A percentile compares a stretch with the other conserved stretches of the same genome.
phyloP scores from a whole-genome alignment of 495 filamentous ascomycete species.

The Podospora bellae-mahoneyi region DNA sequence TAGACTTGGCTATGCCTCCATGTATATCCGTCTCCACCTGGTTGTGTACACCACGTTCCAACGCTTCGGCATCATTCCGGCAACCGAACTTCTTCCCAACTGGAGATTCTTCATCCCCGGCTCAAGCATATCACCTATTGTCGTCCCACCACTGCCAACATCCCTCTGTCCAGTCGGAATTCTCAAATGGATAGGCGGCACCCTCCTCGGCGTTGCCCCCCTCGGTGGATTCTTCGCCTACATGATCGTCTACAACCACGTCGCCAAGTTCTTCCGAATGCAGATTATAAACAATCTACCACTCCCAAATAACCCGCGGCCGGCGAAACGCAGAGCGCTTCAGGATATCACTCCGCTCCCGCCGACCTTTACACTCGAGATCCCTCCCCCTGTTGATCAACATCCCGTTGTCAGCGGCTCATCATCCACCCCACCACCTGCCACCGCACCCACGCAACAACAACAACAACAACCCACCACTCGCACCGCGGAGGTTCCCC shows the following conservation, averaged over 20 bases:
- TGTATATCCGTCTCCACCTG: conserved; percentile 44
- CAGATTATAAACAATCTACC: conserved; percentile 22
- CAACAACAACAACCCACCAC: background rate
- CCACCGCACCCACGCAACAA: background rate
- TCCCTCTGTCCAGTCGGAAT: conserved; percentile 24
- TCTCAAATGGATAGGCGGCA: conserved; percentile 31
- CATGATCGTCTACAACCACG: conserved; percentile 13
- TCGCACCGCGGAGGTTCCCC: conserved; percentile 6
- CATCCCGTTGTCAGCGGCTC: background rate
- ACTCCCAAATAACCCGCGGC: conserved; percentile 17
- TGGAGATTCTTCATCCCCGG: conserved; percentile 50
- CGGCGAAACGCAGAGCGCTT: conserved; percentile 1
- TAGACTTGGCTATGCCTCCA: conserved; percentile 30
- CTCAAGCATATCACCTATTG: conserved; percentile 44
- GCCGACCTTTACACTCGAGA: conserved; percentile 1
- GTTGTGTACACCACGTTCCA: conserved; percentile 49
- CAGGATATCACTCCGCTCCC: conserved; percentile 10
- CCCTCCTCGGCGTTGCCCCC: conserved; percentile 33
- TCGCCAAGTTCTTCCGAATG: conserved; percentile 13
- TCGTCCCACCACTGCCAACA: conserved; percentile 33
- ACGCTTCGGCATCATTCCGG: conserved; percentile 44
- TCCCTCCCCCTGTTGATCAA: background rate
- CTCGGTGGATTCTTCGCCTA: conserved; percentile 36
- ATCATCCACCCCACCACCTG: background rate
- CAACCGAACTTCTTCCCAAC: conserved; percentile 38